A percentile compares a stretch with the other conserved stretches of the same genome.
Evolutionary conservation across 441 rosid species (phyloP).

Genomic region (Populus hybrid): DNA sequence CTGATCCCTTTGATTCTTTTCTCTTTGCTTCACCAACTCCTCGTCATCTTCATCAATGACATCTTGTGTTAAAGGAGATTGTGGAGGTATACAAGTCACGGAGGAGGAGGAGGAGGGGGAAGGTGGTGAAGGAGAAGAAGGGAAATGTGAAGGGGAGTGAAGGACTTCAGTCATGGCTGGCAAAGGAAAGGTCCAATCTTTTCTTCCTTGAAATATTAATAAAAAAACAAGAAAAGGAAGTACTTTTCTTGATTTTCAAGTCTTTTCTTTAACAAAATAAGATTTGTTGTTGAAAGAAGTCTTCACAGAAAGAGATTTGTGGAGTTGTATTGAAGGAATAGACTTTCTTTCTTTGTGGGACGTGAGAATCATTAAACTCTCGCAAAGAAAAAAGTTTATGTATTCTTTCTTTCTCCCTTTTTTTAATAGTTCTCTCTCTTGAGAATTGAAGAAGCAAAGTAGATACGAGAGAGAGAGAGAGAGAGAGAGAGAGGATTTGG

Average conservation of each 20-base stretch:
- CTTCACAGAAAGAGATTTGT: slow-evolving; percentile 8
- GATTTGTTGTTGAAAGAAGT: slow-evolving; percentile 4
- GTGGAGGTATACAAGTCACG: slow-evolving; percentile 29
- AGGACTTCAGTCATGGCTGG: slow-evolving; percentile 71
- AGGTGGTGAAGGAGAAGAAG: slow-evolving; percentile 43
- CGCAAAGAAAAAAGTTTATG: background rate
- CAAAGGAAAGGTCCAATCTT: slow-evolving; percentile 28
- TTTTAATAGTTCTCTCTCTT: background rate
- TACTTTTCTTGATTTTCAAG: background rate
- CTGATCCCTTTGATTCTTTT: slow-evolving; percentile 41
- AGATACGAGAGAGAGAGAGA: background rate
- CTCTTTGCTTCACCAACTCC: slow-evolving; percentile 26
- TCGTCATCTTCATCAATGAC: slow-evolving; percentile 31
- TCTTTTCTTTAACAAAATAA: background rate
- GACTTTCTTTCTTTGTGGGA: slow-evolving; percentile 24
- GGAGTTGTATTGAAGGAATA: slow-evolving; percentile 47
- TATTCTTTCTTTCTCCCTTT: background rate
- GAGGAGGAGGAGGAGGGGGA: slow-evolving; percentile 24
- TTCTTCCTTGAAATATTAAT: slow-evolving; percentile 12
- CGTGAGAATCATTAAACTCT: slow-evolving; percentile 41
- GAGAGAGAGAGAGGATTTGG: slow-evolving; percentile 23
- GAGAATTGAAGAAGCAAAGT: slow-evolving; percentile 34
- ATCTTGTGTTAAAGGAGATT: slow-evolving; percentile 28
- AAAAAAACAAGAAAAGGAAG: background rate
- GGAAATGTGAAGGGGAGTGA: slow-evolving; percentile 43